Conservation (phyloP, 2,329 filamentous ascomycete genomes). For the Paradendryphiella salina region DNA sequence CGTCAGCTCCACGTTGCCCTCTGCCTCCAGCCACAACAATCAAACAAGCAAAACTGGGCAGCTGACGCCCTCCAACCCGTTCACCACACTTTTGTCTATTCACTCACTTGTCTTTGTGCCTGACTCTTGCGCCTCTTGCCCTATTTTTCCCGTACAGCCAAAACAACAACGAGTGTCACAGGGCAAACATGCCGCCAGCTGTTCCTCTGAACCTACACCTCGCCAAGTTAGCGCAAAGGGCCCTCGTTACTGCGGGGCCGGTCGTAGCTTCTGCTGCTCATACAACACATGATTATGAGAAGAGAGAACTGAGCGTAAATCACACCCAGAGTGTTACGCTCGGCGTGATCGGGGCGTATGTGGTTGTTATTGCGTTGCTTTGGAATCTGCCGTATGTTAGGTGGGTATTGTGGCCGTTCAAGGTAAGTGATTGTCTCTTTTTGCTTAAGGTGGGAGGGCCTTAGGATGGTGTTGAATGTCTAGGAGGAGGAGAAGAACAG, state of each 20-base stretch:
- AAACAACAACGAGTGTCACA: too few relatives aligned
- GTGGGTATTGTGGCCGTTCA: slow-evolving; percentile 78
- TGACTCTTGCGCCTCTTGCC: background rate
- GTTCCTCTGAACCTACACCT: slow-evolving; percentile 16
- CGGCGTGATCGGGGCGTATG: slow-evolving; percentile 71
- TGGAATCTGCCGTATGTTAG: slow-evolving; percentile 81
- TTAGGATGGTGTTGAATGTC: background rate
- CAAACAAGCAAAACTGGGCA: background rate
- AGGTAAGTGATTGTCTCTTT: slow-evolving; percentile 53
- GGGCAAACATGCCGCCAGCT: slow-evolving; percentile 28
- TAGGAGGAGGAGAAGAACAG: background rate
- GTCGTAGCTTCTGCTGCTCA: slow-evolving; percentile 14
- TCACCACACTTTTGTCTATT: background rate
- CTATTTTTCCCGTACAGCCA: background rate
- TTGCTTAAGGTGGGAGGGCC: background rate
- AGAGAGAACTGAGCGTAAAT: slow-evolving; percentile 63
- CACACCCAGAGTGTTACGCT: slow-evolving; percentile 72
- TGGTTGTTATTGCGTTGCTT: slow-evolving; percentile 72
- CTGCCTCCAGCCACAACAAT: slow-evolving; percentile 10
- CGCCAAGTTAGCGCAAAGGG: slow-evolving; percentile 33
- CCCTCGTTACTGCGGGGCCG: slow-evolving; percentile 34
- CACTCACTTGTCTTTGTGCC: background rate
- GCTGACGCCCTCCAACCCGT: background rate
- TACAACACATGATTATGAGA: slow-evolving; percentile 46
- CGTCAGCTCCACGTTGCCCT: slow-evolving; percentile 18